These are phyloP conservation scores for Diplodia corticola DNA, from an alignment of 2,329 filamentous ascomycete species.

Conservation along the genomic window DNA sequence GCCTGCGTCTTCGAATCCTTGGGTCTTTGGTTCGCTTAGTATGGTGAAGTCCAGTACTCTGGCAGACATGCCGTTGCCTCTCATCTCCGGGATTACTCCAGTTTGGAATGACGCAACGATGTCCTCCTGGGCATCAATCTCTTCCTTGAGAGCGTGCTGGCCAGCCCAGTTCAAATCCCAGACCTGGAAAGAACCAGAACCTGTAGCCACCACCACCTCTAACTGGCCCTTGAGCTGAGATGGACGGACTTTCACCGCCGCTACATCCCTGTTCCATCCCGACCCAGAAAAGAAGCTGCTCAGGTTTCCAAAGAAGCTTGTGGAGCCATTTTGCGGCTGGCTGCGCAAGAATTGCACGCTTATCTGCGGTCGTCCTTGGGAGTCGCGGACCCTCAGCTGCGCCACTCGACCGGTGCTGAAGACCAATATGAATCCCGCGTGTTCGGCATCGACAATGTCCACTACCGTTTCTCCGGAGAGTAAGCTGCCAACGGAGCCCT, in stretches of 20 bases:
- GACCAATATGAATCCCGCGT: constrained; percentile 79
- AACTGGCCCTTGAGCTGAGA: constrained; percentile 77
- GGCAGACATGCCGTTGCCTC: constrained; percentile 58
- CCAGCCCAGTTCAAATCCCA: constrained; percentile 91
- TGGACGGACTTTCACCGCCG: constrained; percentile 73
- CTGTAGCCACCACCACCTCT: constrained; percentile 76
- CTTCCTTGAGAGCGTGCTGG: constrained; percentile 71
- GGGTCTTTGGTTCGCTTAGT: constrained; percentile 48
- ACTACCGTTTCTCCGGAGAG: constrained; percentile 75
- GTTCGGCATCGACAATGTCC: constrained; percentile 80
- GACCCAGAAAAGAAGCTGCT: constrained; percentile 72
- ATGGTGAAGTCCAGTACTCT: constrained; percentile 80
- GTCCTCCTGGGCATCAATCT: constrained; percentile 67
- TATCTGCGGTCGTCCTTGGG: constrained; percentile 81
- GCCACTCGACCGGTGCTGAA: constrained; percentile 85
- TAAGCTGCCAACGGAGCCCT: constrained; percentile 70
- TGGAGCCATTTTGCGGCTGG: constrained; percentile 47
- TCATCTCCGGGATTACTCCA: constrained; percentile 50
- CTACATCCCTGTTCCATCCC: constrained; percentile 73
- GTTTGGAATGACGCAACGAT: constrained; percentile 64
- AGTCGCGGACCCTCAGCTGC: constrained; percentile 81
- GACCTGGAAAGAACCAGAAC: constrained; percentile 73
- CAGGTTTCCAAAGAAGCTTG: constrained; percentile 78
- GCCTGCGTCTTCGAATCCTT: constrained; percentile 45
- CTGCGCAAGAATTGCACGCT: constrained; percentile 72